Evolutionary conservation across 1,284 basidiomycete species (phyloP).

Genomic region (Spongispora temasekensis): DNA sequence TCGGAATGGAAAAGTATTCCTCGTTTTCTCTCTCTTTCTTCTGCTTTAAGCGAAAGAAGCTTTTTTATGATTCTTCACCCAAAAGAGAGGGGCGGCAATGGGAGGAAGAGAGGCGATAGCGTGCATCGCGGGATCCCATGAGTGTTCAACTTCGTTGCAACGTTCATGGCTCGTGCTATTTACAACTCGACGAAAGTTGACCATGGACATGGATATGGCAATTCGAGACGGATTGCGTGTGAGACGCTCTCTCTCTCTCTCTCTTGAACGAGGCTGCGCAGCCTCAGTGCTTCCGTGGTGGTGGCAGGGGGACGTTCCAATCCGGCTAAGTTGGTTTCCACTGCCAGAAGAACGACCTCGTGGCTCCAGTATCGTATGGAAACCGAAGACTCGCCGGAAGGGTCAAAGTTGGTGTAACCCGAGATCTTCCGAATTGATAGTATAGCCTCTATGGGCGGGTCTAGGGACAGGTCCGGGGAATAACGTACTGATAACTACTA

Average conservation of each 20-base stretch:
- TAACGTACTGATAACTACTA: too few relatives aligned
- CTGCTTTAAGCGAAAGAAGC: slow-evolving; percentile 3
- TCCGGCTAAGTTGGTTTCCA: slow-evolving; percentile 11
- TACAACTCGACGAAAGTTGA: slow-evolving; percentile 13
- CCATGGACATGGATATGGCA: slow-evolving; percentile 10
- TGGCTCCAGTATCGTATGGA: slow-evolving; percentile 16
- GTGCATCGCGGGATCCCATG: slow-evolving; percentile 34
- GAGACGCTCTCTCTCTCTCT: too few relatives aligned
- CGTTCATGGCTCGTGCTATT: too few relatives aligned
- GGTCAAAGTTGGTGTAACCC: slow-evolving; percentile 8
- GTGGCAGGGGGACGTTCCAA: slow-evolving; percentile 18
- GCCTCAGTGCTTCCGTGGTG: slow-evolving; percentile 14
- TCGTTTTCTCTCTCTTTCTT: slow-evolving; percentile 4
- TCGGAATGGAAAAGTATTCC: slow-evolving; percentile 11
- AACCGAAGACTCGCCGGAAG: slow-evolving; percentile 15
- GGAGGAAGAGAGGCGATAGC: slow-evolving; percentile 29
- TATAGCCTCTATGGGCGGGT: slow-evolving; percentile 2
- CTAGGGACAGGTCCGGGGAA: slow-evolving; percentile 8
- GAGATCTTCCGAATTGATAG: slow-evolving; percentile 19
- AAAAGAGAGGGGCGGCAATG: background rate
- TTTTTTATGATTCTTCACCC: slow-evolving; percentile 13
- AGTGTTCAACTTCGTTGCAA: too few relatives aligned
- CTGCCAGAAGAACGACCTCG: slow-evolving; percentile 19
- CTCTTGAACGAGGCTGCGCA: too few relatives aligned
- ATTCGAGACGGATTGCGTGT: background rate